Conservation (phyloP, 306 rosid genomes). For the Prunus padus region DNA sequence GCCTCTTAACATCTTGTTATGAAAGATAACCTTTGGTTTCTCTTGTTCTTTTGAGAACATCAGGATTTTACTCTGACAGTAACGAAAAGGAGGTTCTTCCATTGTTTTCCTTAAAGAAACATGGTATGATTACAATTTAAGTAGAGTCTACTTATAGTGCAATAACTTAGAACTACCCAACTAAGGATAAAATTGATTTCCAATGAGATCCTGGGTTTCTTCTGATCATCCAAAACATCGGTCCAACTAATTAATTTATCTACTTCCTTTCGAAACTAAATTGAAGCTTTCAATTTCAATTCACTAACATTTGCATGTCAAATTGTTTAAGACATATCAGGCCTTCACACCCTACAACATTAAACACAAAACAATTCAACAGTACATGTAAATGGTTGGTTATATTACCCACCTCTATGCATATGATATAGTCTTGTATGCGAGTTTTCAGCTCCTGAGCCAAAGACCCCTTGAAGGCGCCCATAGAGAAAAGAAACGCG, state of each 20-base stretch:
- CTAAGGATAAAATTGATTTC: not conserved
- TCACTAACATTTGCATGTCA: not conserved
- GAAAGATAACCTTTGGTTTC: not conserved
- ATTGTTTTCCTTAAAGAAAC: not conserved
- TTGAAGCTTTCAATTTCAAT: not conserved
- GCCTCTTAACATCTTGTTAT: not conserved
- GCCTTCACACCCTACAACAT: conserved; percentile 3
- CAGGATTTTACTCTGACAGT: not conserved
- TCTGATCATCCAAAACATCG: not conserved
- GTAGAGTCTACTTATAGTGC: not conserved
- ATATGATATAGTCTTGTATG: conserved; percentile 91
- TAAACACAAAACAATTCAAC: not conserved
- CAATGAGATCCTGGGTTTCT: not conserved
- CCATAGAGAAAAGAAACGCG: conserved; percentile 84
- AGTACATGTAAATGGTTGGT: conserved; percentile 3
- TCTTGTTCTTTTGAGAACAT: not conserved
- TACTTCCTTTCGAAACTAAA: not conserved
- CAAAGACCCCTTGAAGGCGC: conserved; percentile 80
- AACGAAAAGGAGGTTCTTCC: not conserved
- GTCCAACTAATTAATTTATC: not conserved
- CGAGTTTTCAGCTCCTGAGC: conserved; percentile 84
- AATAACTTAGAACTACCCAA: not conserved
- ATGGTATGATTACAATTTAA: not conserved
- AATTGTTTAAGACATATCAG: not conserved
- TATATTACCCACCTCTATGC: conserved; percentile 73